These are phyloP conservation scores for Elasticomyces elasticus DNA, from an alignment of 495 filamentous ascomycete species.

Conservation along the genomic window DNA sequence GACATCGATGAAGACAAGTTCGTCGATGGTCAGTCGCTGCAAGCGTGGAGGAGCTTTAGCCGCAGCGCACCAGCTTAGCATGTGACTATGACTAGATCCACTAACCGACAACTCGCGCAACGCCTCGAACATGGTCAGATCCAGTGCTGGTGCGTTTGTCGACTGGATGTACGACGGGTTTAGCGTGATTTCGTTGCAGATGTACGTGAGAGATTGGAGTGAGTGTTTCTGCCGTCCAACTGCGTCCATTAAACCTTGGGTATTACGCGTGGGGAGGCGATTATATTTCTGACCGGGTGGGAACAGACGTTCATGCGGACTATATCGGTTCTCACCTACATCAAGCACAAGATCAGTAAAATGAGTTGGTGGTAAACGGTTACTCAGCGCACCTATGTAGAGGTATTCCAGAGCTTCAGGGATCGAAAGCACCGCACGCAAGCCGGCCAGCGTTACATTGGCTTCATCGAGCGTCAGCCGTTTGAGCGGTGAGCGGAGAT, in stretches of 20 bases:
- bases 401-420: constrained; percentile 1
- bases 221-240: background rate
- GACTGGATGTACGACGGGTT: background rate
- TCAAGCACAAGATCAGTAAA: background rate
- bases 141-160: background rate
- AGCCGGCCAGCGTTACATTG: constrained; percentile 1
- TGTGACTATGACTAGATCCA: background rate
- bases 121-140: background rate
- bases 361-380: background rate
- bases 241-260: background rate
- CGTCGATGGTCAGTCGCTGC: background rate
- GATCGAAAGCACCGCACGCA: background rate
- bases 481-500: background rate
- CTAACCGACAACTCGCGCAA: background rate
- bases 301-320: background rate
- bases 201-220: background rate
- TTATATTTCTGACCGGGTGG: constrained; percentile 2
- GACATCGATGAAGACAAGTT: background rate
- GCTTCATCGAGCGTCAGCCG: constrained; percentile 5
- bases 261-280: background rate
- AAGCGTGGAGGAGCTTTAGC: background rate
- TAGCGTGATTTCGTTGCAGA: background rate
- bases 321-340: constrained; percentile 6
- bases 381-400: constrained; percentile 2
- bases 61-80: background rate